Evolutionary conservation across 208 protist species (phyloP), one percentile per base, ranked within the genome.

Genomic region (Trypanosoma congolense): DNA sequence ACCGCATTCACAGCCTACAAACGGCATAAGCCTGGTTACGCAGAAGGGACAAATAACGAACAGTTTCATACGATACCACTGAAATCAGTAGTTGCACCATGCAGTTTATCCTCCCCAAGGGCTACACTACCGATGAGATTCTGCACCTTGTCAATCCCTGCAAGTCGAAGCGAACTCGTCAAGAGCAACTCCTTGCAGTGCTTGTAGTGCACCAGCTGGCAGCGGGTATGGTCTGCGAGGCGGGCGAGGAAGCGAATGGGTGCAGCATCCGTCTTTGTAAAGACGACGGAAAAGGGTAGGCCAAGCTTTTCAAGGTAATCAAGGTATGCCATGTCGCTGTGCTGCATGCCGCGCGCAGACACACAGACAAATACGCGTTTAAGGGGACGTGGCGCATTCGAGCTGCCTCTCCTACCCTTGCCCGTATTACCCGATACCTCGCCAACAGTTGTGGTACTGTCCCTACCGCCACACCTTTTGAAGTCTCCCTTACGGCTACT

Each of bases 151-250:
- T 89, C 75, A 56, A 95, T 87, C 4, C 88, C 88, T 8, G 84
- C 82, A 16, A 95, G 70, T 1, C 85, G 76, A 47, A 95, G 57
- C 28, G 84, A 76, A 65, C 84, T 91, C 41, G 76, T 69, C 38
- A 95, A 69, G 65, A 92, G 73, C 28, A 95, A 71, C 57, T 92
- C 84, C 31, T 92, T 84, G 64, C 88, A 95, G 24, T 91, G 72
- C 36, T 61, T 75, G 68, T 88, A 95, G 48, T 79, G 70, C 18
- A 92, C 71, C 6, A 95, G 76, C 58, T 77, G 70, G 31, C 71
- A 83, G 43, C 88, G 83, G 8, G 83, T 92, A 80, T 88, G 75
- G 58, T 92, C 88, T 0, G 75, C 73, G 24, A 95, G 60, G 0
- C 88, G 82, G 0, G 85, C 84, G 1, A 95, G 78, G n/a, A 84